Evolutionary conservation across 2,329 filamentous ascomycete genomes (phyloP), one percentile per base, ranked within the genome.

Genomic region (Tolypocladium guangdongense): DNA sequence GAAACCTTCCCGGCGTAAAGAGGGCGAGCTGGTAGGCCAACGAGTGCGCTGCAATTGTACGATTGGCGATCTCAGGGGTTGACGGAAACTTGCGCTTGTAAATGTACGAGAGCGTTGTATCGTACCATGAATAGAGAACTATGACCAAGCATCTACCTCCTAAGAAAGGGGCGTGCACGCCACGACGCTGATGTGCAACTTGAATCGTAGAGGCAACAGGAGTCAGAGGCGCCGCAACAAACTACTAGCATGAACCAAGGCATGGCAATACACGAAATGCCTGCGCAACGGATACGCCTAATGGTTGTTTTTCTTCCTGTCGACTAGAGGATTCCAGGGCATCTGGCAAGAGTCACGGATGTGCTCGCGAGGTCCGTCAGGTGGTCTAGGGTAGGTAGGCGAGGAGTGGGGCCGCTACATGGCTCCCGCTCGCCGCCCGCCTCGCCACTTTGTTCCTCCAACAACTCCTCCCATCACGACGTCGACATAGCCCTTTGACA

Each of bases 11-110:
- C 0, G 93, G 93, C 63, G 93, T 99, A 53, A 90, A 86, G 79
- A 95, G 95, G 77, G 93, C 93, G 50, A 95, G 88, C 72, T 99
- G 93, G 93, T 99, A 88, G 69, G 66, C 6, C 20, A 36, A 16
- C 8, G 10, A 10, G 6, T 30, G 27, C 20, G 41, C 24, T 7
- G 18, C 43, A 12, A 3, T 27, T 52, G 53, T 49, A 49, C 45
- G 36, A 55, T 47, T 48, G 22, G 11, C 10, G 32, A 46, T 20
- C 1, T 1, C 7, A 8, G 16, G 16, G 7, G 2, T 46, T 30
- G 14, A 30, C 14, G 14, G 33, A 35, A 30, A 7, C 18, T n/a
- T 0, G 18, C 11, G 10, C 18, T 45, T 46, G 43, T 32, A 32
- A 20, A 46, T 46, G 4, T 12, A 41, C 12, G 27, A 32, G 27